Percentiles rank a stretch among this genome's conserved stretches.
Conservation (phyloP, 148 eudicot species). For the Chenopodium formosanum region DNA sequence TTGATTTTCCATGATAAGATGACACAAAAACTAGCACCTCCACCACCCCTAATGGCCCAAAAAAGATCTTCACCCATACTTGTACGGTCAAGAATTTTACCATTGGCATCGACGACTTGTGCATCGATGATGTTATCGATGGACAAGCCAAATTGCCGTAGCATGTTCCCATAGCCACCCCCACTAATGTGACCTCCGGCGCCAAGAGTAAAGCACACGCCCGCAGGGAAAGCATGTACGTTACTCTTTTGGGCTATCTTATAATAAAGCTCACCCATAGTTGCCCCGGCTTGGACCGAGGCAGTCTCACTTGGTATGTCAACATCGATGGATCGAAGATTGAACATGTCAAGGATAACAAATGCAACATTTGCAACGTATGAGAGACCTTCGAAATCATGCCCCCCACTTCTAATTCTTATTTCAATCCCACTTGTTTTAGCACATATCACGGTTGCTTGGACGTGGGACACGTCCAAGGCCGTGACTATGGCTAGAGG, state of each 20-base stretch:
- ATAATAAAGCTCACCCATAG: conserved; percentile 36
- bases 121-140: conserved; percentile 40
- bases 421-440: conserved; percentile 19
- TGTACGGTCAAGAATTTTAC: conserved; percentile 15
- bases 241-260: conserved; percentile 25
- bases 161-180: conserved; percentile 37
- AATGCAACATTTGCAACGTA: conserved; percentile 31
- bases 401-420: conserved; percentile 40
- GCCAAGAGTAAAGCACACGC: conserved; percentile 32
- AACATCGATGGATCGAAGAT: conserved; percentile 26
- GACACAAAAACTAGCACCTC: conserved; percentile 39
- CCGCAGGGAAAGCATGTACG: conserved; percentile 35
- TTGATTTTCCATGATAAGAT: conserved; percentile 34
- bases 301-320: conserved; percentile 26
- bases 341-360: conserved; percentile 35
- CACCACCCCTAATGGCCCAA: conserved; percentile 47
- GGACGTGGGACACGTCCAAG: conserved; percentile 33
- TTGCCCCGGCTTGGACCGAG: conserved; percentile 35
- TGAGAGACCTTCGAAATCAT: conserved; percentile 40
- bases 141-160: conserved; percentile 36
- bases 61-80: conserved; percentile 40
- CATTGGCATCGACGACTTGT: conserved; percentile 33
- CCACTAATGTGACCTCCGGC: conserved; percentile 37
- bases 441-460: conserved; percentile 36
- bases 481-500: conserved; percentile 38